Evolutionary conservation across 1,284 basidiomycete genomes (phyloP).

Genomic region (Polyporus tsugae): DNA sequence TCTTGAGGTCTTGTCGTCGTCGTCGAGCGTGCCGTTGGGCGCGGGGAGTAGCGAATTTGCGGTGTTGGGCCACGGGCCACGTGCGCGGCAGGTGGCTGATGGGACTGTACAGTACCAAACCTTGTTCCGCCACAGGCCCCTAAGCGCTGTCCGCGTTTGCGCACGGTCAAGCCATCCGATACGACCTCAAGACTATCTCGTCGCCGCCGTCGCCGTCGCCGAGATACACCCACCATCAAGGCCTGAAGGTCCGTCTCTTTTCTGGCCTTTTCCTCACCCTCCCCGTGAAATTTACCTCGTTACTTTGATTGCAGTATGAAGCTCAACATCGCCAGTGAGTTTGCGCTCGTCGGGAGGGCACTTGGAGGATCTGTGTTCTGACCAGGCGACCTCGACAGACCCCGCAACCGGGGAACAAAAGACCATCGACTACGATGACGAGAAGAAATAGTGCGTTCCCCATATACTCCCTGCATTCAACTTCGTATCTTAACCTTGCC

Average conservation of each 20-base stretch:
- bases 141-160: constrained; percentile 39
- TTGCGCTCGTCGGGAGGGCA: constrained; percentile 19
- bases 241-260: constrained; percentile 38
- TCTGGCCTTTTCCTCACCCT: constrained; percentile 11
- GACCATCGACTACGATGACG: constrained; percentile 93
- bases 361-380: constrained; percentile 23
- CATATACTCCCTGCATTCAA: neutral
- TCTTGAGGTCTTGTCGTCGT: constrained; percentile 55
- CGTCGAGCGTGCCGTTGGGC: constrained; percentile 49
- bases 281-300: constrained; percentile 27
- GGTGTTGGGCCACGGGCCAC: constrained; percentile 38
- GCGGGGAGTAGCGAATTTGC: constrained; percentile 35
- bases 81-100: constrained; percentile 47
- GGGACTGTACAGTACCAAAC: constrained; percentile 54
- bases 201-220: constrained; percentile 47
- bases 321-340: constrained; percentile 95
- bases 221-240: constrained; percentile 44
- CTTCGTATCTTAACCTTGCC: constrained; percentile 9
- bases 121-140: constrained; percentile 45
- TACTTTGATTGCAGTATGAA: constrained; percentile 71
- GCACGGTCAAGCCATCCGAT: constrained; percentile 39
- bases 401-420: constrained; percentile 98
- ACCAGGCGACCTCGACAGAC: constrained; percentile 54
- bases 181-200: constrained; percentile 47
- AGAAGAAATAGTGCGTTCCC: constrained; percentile 79